A percentile compares a stretch with the other conserved stretches of the same genome.
These are phyloP conservation scores for Tolypocladium tundrense DNA, from an alignment of 2,329 filamentous ascomycete species.

Conservation along the genomic window DNA sequence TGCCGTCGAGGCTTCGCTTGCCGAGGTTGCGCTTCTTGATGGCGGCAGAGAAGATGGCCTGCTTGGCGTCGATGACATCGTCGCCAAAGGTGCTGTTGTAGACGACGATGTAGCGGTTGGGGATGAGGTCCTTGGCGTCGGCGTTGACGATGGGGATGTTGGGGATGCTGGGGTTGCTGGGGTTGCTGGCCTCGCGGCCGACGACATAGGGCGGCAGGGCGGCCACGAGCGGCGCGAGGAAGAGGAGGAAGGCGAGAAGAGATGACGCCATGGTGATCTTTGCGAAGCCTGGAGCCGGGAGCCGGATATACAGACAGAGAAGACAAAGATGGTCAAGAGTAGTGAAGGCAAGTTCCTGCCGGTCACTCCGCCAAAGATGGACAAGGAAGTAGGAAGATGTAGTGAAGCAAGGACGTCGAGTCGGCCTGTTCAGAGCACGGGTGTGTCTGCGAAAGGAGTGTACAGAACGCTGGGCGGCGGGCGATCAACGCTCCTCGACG, in stretches of 20 bases:
- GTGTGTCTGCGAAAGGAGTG: background rate
- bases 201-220: constrained; percentile 13
- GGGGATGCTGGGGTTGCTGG: background rate
- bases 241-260: constrained; percentile 13
- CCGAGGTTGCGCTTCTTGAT: constrained; percentile 47
- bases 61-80: constrained; percentile 37
- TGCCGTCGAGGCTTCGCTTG: constrained; percentile 38
- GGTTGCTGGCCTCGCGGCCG: constrained; percentile 1
- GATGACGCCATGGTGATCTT: constrained; percentile 2
- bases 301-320: background rate
- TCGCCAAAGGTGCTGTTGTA: constrained; percentile 45
- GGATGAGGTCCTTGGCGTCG: constrained; percentile 35
- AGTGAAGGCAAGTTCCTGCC: background rate
- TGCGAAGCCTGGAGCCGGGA: background rate
- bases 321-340: background rate
- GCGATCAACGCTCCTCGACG: background rate
- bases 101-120: constrained; percentile 54
- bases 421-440: background rate
- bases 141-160: constrained; percentile 38
- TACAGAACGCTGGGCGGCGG: background rate
- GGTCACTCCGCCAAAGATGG: background rate
- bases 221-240: constrained; percentile 15
- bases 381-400: background rate
- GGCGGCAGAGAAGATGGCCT: constrained; percentile 34
- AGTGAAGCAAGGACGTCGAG: background rate